Conservation (phyloP, 805 yeast species). For the Sugiyamaella marilandica region DNA sequence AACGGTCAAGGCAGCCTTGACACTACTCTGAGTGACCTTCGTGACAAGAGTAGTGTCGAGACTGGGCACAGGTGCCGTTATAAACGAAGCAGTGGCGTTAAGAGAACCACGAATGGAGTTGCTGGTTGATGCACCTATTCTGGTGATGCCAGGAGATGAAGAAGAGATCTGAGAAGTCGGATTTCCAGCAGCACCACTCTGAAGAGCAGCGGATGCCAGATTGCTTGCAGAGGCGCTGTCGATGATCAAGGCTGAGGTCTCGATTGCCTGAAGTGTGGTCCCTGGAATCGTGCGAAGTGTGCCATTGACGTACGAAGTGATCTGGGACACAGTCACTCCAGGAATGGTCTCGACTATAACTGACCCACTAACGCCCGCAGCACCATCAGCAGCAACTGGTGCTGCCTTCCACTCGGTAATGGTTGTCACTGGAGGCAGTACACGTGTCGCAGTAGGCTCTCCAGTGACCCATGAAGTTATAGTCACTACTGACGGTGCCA, state of each 20-base stretch:
- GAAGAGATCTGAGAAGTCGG: background rate
- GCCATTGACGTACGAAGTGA: background rate
- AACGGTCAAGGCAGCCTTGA: slow-evolving; percentile 7
- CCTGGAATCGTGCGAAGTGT: background rate
- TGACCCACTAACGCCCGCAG: slow-evolving; percentile 14
- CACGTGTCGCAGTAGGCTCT: background rate
- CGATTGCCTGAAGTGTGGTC: slow-evolving; percentile 2
- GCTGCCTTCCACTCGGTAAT: slow-evolving; percentile 3
- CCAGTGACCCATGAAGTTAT: slow-evolving; percentile 1
- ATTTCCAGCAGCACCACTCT: background rate
- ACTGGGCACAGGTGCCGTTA: slow-evolving; percentile 13
- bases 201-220: background rate
- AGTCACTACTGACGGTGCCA: slow-evolving; percentile 5
- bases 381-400: slow-evolving; percentile 10
- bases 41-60: slow-evolving; percentile 7
- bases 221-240: background rate
- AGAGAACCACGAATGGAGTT: background rate
- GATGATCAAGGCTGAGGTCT: background rate
- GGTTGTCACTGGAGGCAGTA: slow-evolving; percentile 7
- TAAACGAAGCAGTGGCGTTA: slow-evolving; percentile 2
- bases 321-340: slow-evolving; percentile 17
- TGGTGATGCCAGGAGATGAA: background rate
- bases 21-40: slow-evolving; percentile 1
- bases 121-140: background rate
- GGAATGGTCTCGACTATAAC: slow-evolving; percentile 11